phyloP scores from a whole-genome alignment of 176 grass and related monocot species.

The Saccharum spontaneum region DNA sequence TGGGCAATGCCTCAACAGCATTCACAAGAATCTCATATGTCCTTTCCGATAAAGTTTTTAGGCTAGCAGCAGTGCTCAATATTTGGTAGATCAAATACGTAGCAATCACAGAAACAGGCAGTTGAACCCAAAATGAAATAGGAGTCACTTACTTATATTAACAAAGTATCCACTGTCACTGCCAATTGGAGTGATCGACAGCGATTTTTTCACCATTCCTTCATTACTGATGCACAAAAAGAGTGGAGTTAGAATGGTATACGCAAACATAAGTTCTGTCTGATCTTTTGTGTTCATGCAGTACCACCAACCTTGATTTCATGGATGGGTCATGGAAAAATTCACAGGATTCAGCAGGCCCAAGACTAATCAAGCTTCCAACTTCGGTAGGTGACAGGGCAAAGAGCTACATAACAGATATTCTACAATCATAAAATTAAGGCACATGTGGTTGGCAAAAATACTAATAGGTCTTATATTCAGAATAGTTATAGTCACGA shows the following conservation, averaged over 20 bases:
- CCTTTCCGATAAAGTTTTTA: neutral
- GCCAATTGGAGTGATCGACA: slow-evolving; percentile 60
- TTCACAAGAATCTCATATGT: neutral
- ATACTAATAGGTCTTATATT: neutral
- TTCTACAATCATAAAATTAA: slow-evolving; percentile 11
- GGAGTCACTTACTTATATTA: slow-evolving; percentile 68
- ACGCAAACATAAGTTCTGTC: neutral
- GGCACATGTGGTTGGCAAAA: neutral
- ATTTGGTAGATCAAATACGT: neutral
- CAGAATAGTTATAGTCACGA: neutral
- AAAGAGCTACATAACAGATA: slow-evolving; percentile 57
- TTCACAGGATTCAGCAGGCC: slow-evolving; percentile 90
- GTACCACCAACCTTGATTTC: slow-evolving; percentile 79
- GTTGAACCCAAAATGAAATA: neutral
- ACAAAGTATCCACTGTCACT: slow-evolving; percentile 69
- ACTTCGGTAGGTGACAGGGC: slow-evolving; percentile 92
- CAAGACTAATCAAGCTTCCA: slow-evolving; percentile 82
- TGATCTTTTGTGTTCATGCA: neutral
- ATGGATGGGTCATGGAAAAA: slow-evolving; percentile 97
- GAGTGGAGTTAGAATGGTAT: neutral
- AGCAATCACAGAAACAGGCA: slow-evolving; percentile 15
- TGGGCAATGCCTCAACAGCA: neutral
- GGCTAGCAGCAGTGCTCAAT: neutral
- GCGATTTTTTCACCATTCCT: slow-evolving; percentile 84
- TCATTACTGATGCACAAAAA: slow-evolving; percentile 43